Evolutionary conservation across 306 rosid genomes (phyloP).

Genomic region (Lathyrus tuberosus): DNA sequence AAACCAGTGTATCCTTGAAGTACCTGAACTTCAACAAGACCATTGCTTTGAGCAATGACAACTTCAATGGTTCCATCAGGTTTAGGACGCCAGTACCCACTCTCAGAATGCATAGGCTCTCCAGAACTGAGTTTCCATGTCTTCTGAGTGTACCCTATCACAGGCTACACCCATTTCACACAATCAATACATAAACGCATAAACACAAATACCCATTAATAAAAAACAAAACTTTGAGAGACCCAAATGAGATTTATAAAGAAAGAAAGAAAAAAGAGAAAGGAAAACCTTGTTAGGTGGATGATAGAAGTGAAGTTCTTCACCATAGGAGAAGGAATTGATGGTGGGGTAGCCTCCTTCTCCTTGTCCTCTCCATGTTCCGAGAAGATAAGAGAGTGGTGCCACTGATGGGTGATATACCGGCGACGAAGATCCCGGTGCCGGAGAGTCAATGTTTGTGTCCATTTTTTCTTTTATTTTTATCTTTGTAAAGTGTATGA

Average conservation of each 20-base stretch:
- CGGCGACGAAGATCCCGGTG: conserved; percentile 24
- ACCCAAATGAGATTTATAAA: conserved; percentile 3
- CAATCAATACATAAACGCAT: not conserved
- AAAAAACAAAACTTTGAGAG: conserved; percentile 15
- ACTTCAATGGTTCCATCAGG: conserved; percentile 78
- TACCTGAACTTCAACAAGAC: conserved; percentile 88
- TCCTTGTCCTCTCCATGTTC: conserved; percentile 86
- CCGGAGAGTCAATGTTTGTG: conserved; percentile 37
- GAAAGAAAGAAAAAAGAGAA: conserved; percentile 4
- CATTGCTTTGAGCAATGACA: conserved; percentile 85
- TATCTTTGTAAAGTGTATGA: not conserved
- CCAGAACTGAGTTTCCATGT: conserved; percentile 78
- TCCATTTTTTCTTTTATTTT: conserved; percentile 34
- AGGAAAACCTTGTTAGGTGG: conserved; percentile 66
- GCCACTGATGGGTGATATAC: conserved; percentile 65
- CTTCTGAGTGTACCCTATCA: conserved; percentile 76
- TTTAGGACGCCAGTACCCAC: conserved; percentile 86
- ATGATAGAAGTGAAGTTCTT: conserved; percentile 74
- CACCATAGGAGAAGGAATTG: conserved; percentile 74
- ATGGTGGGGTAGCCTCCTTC: conserved; percentile 88
- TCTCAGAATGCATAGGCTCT: conserved; percentile 89
- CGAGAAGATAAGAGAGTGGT: conserved; percentile 67
- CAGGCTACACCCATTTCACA: conserved; percentile 59
- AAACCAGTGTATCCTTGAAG: conserved; percentile 16
- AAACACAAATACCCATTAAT: conserved; percentile 25